A percentile compares a stretch with the other conserved stretches of the same genome.
These are phyloP conservation scores for Brasilioporus rufonigricans DNA, from an alignment of 768 basidiomycete species.

Conservation along the genomic window DNA sequence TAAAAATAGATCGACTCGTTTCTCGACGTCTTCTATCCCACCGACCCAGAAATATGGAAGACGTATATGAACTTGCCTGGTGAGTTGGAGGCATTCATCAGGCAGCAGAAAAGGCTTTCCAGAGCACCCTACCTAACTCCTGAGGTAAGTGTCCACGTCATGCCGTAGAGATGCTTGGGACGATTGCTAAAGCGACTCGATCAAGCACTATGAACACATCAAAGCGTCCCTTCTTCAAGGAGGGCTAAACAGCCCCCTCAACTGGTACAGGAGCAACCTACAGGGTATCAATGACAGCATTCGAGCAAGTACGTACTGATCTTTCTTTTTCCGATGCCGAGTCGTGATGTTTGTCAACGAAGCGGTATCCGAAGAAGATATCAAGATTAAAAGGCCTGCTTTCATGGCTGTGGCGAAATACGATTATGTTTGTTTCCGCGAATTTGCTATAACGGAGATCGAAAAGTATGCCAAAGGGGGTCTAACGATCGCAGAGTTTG, in stretches of 20 bases:
- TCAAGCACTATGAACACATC: conserved; percentile 30
- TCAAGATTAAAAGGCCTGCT: conserved; percentile 34
- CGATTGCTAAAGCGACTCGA: not conserved
- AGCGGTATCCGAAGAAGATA: conserved; percentile 25
- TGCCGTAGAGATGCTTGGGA: not conserved
- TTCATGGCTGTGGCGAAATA: conserved; percentile 36
- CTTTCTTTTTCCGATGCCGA: not conserved
- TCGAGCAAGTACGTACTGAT: conserved; percentile 22
- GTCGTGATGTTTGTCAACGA: not conserved
- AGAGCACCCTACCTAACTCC: conserved; percentile 32
- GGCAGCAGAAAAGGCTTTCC: conserved; percentile 20
- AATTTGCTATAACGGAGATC: conserved; percentile 22
- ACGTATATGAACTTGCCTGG: conserved; percentile 36
- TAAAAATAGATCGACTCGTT: conserved; percentile 39
- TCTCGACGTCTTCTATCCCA: conserved; percentile 33
- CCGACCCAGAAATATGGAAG: conserved; percentile 35
- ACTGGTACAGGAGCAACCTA: conserved; percentile 37
- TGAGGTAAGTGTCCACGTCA: conserved; percentile 24
- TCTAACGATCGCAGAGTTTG: conserved; percentile 32
- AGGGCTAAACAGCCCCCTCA: conserved; percentile 35
- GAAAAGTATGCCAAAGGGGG: conserved; percentile 28
- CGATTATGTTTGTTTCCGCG: conserved; percentile 34
- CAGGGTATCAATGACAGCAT: conserved; percentile 28
- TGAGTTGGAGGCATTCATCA: conserved; percentile 30
- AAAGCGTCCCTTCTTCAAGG: conserved; percentile 27